These are phyloP conservation scores for Sinapis alba DNA, from an alignment of 441 rosid genomes.

Conservation along the genomic window DNA sequence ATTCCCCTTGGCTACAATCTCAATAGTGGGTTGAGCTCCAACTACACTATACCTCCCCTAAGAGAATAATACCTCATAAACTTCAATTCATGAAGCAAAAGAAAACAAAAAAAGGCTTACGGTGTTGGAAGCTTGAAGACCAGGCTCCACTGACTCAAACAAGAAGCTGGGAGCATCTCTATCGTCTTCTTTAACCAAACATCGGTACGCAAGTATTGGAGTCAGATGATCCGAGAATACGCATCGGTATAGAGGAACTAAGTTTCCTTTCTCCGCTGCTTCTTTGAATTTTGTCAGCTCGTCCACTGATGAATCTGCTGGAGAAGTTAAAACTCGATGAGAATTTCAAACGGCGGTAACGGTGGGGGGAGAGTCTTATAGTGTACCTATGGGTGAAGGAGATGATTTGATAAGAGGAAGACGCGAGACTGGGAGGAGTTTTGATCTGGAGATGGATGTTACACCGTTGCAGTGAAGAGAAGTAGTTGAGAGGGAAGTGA, in stretches of 20 bases:
- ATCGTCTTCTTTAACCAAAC: conserved; percentile 92
- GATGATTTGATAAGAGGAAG: conserved; percentile 47
- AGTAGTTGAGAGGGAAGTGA: conserved; percentile 14
- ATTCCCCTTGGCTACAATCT: conserved; percentile 83
- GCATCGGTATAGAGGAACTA: conserved; percentile 69
- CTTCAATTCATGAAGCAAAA: neutral
- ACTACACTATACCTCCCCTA: conserved; percentile 91
- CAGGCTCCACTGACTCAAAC: conserved; percentile 91
- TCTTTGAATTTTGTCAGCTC: conserved; percentile 58
- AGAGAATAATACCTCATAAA: neutral
- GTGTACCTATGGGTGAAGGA: conserved; percentile 51
- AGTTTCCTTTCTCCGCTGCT: conserved; percentile 76
- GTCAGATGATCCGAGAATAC: conserved; percentile 91
- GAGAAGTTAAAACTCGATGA: conserved; percentile 4
- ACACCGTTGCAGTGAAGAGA: conserved; percentile 37
- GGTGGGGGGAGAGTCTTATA: neutral
- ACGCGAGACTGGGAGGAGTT: conserved; percentile 35
- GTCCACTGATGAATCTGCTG: conserved; percentile 45
- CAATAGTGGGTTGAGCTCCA: conserved; percentile 94
- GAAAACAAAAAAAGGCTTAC: conserved; percentile 42
- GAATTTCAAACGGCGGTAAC: neutral
- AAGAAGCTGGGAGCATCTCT: conserved; percentile 97
- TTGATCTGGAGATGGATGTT: conserved; percentile 35
- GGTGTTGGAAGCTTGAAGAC: conserved; percentile 59
- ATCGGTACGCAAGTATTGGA: conserved; percentile 85